These are phyloP conservation scores for Populus davidiana DNA, from an alignment of 345 rosid species.

Conservation along the genomic window DNA sequence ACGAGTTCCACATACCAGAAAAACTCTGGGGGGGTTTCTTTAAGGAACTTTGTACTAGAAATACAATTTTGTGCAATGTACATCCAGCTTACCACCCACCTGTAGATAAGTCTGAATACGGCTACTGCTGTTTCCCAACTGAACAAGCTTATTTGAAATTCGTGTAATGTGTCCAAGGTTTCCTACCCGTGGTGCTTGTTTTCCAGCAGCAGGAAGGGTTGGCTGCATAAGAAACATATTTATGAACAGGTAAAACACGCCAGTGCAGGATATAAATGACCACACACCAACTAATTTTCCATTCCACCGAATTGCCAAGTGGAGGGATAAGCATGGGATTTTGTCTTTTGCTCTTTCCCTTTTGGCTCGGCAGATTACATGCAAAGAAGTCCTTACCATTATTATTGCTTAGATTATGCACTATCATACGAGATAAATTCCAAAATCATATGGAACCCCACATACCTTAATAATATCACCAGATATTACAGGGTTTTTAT, in stretches of 20 bases:
- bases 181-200: slow-evolving; percentile 73
- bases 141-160: slow-evolving; percentile 77
- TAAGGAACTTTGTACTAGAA: background rate
- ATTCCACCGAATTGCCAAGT: background rate
- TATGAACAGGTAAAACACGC: background rate
- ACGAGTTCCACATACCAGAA: background rate
- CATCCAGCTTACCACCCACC: slow-evolving; percentile 43
- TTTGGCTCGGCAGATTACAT: background rate
- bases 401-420: background rate
- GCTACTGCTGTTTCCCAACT: slow-evolving; percentile 59
- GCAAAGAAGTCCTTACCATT: background rate
- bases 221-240: slow-evolving; percentile 48
- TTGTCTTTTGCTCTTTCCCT: background rate
- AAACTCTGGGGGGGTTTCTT: background rate
- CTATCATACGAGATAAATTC: background rate
- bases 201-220: slow-evolving; percentile 67
- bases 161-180: slow-evolving; percentile 87
- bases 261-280: background rate
- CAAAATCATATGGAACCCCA: background rate
- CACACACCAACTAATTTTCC: background rate
- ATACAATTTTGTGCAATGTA: background rate
- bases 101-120: slow-evolving; percentile 59
- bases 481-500: slow-evolving; percentile 59
- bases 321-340: background rate
- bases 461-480: slow-evolving; percentile 50